Base-by-base conservation (phyloP, 148 eudicot genomes). In the Oxyria digyna region DNA sequence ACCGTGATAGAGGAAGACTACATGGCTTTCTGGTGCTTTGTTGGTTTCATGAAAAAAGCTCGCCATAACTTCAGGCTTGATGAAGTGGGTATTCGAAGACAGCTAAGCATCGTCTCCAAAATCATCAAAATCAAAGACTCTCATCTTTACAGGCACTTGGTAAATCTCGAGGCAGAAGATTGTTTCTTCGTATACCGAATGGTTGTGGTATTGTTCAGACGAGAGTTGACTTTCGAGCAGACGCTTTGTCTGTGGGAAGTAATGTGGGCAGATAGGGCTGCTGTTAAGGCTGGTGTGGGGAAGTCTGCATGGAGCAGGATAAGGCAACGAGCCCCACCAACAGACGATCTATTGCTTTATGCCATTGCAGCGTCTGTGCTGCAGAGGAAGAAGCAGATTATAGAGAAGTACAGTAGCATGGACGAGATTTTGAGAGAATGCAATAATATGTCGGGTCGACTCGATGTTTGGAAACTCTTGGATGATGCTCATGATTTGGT, bases 191-290 rank as follows among this genome's bases (percentile, higher is more conserved):
- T 94, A 64, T 94, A 94, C 74, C 80, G 98, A 73, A 94, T 94
- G 98, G 98, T 94, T 84, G 96, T 94, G 54, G 98, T 94, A 43
- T 79, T 94, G 41, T 94, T 94, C 71, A 84, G 98, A 71, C 76
- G 98, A 77, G 98, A 94, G 73, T 75, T 94, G 17, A 83, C 81
- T 20, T 94, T 86, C 45, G 97, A 94, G 77, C 97, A 94, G 82
- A 88, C 97, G 20, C 73, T 90, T 31, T 90, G 98, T 42, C 85
- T 94, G 18, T 94, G 98, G 98, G 98, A 94, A 73, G 97, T 94
- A 15, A 87, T 94, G 96, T 94, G 98, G 98, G 95, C 98, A 0
- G 97, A 94, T 78, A 92, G 90, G 78, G 92, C 96, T 4, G 98
- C 98, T 9, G 83, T 88, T 55, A 78, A 96, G 74, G 97, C 92